Conservation (phyloP, 176 grass and related monocot species). For the Oryza meyeriana region DNA sequence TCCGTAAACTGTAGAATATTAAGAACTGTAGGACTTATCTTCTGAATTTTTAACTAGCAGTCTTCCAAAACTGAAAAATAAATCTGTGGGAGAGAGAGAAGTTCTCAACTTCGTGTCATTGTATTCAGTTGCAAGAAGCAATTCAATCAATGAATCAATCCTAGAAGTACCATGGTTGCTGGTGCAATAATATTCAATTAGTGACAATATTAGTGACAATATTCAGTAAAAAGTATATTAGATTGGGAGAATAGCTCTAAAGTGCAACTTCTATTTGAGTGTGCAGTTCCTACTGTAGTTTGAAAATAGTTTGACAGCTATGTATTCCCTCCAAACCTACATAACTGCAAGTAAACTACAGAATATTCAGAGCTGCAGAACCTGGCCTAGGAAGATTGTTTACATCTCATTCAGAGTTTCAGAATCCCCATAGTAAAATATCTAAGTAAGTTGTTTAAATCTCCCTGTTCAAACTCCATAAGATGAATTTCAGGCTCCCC, state of each 20-base stretch:
- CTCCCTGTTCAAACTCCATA: background rate
- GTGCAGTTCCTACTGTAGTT: too few species aligned
- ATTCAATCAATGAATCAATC: background rate
- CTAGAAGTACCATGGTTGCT: background rate
- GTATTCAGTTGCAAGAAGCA: background rate
- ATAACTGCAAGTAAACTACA: background rate
- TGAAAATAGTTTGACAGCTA: too few species aligned
- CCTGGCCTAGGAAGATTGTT: background rate
- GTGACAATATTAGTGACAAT: background rate
- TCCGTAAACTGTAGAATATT: too few species aligned
- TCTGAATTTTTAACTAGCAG: background rate
- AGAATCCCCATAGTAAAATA: background rate
- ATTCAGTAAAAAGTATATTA: background rate
- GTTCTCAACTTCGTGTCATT: background rate
- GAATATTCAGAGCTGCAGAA: background rate
- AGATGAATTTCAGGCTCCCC: background rate
- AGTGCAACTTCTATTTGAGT: background rate
- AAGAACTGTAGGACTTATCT: too few species aligned
- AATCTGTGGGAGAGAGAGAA: background rate
- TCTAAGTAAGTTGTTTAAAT: background rate
- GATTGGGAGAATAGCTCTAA: background rate
- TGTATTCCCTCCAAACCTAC: background rate
- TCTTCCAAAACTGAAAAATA: background rate
- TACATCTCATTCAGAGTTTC: background rate
- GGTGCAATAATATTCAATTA: background rate